Conservation (phyloP, 1,139 yeast species). For the Debaryomycetaceae sp. region DNA sequence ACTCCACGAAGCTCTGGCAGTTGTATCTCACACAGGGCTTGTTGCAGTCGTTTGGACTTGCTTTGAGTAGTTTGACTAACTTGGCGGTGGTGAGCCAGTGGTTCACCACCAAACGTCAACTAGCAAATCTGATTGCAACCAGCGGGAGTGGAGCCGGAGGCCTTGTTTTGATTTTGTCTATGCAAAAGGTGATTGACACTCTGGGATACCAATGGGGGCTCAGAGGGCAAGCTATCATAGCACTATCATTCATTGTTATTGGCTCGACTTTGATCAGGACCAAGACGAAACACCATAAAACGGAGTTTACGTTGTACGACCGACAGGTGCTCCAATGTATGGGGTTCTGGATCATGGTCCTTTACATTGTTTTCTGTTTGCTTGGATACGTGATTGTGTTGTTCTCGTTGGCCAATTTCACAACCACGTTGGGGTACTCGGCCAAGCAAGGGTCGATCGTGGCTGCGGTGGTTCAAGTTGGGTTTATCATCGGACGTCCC, state of each 20-base stretch:
- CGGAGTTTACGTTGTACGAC: conserved; percentile 21
- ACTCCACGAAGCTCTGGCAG: conserved; percentile 36
- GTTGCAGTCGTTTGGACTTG: conserved; percentile 27
- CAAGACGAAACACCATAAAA: conserved; percentile 9
- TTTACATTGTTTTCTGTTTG: conserved; percentile 32
- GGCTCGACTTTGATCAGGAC: conserved; percentile 17
- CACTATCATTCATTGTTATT: conserved; percentile 23
- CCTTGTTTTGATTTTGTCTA: conserved; percentile 23
- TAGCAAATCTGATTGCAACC: conserved; percentile 54
- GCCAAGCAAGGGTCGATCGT: conserved; percentile 45
- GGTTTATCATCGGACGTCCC: conserved; percentile 38
- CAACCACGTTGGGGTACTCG: conserved; percentile 23
- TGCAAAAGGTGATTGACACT: conserved; percentile 23
- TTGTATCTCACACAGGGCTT: conserved; percentile 29
- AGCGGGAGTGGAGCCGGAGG: conserved; percentile 46
- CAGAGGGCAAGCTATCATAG: conserved; percentile 30
- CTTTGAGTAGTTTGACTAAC: conserved; percentile 26
- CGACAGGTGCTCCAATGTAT: conserved; percentile 15
- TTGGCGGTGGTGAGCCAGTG: conserved; percentile 55
- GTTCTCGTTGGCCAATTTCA: conserved; percentile 33
- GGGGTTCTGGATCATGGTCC: conserved; percentile 26
- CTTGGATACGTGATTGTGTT: conserved; percentile 36
- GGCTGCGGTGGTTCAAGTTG: conserved; percentile 47
- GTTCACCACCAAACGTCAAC: conserved; percentile 55
- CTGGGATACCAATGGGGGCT: conserved; percentile 39